Evolutionary conservation across 1,284 basidiomycete genomes (phyloP), one percentile per base, ranked within the genome.

Genomic region (Stereum hirsutum): DNA sequence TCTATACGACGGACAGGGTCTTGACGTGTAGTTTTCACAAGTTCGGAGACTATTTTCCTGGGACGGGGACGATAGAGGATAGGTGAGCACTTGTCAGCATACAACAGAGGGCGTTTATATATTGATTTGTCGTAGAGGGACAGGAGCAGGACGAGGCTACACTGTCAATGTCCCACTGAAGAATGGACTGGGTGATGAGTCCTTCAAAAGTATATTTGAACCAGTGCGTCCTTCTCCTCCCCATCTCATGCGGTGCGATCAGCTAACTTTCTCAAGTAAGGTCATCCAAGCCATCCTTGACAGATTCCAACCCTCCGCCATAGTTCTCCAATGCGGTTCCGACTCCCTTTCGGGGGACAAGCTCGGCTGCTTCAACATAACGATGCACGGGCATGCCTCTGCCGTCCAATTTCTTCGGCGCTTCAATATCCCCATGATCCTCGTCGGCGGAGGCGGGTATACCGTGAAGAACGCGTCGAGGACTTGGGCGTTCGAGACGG

Each of bases 1-100:
- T 99, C 69, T 98, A 97, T 63, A 93, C 90, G 20, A 97, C 92
- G 3, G 89, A 99, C 60, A 74, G 95, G 42, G 95, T 99, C 53
- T 91, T 98, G 85, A 98, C 95, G 3, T 83, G 82, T 59, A 87
- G 87, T 32, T 96, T 99, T 60, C 96, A 99, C 71, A 91, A 93
- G 58, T 97, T 89, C 57, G 94, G 95, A 19, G 93, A 97, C 56
- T 99, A 91, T 63, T 99, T 99, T 61, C 95, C 95, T 1, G 94
- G 94, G 1, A 96, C 93, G 0, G 90, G 91, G 2, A 85, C 85
- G 4, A 81, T 89, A 44, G 78, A 89, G 50, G 95, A 99, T 59
- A 71, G 74, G 44, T n/a, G n/a, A n/a, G n/a, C n/a, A n/a, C n/a
- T n/a, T n/a, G n/a, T n/a, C n/a, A n/a, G n/a, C n/a, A n/a, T n/a